Base-by-base conservation (phyloP, 257 asterid species). In the Ligustrum vulgare region DNA sequence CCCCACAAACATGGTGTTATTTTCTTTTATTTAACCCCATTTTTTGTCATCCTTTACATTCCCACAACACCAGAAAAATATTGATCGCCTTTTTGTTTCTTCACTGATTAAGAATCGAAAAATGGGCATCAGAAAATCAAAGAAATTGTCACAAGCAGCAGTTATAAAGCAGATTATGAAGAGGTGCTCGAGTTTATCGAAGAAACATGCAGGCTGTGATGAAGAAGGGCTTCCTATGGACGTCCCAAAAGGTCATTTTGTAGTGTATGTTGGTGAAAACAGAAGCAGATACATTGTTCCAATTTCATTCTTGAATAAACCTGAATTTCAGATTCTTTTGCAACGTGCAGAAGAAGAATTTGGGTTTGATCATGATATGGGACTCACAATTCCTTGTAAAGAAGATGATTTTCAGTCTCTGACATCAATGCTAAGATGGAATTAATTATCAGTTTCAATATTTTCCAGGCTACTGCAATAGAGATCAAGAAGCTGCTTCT, bases 361-460 rank as follows among this genome's bases (percentile, higher is more conserved):
- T 3, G 93, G 93, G 2, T 89, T 89, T 1, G 91, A 84, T 83
- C 87, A 89, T 6, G 86, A 83, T 13, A 86, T 80, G 91, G 93
- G 91, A 0, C 86, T 89, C 54, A 86, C 86, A 1, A 67, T 89
- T 74, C 93, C 91, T 8, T 89, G 93, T 33, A 85, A 86, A 0
- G 85, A 89, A 79, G 71, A 80, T 2, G 69, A 78, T 76, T 89
- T 89, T 18, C 64, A 83, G 77, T 85, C 88, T 68, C 80, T 85
- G 8, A 76, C 78, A 0, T 87, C 91, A 25, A 69, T 79, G 77
- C 69, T 83, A 20, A 78, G 81, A 69, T 85, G 77, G 72, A 66
- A 25, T 69, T 47, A 15, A 32, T 11, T 3, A 11, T 12, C 0
- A 43, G 18, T 43, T 43, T 12, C 13, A 0, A 16, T 2, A 5